A percentile compares a stretch with the other conserved stretches of the same genome.
Evolutionary conservation across 257 asterid genomes (phyloP).

Genomic region (Petrea volubilis): DNA sequence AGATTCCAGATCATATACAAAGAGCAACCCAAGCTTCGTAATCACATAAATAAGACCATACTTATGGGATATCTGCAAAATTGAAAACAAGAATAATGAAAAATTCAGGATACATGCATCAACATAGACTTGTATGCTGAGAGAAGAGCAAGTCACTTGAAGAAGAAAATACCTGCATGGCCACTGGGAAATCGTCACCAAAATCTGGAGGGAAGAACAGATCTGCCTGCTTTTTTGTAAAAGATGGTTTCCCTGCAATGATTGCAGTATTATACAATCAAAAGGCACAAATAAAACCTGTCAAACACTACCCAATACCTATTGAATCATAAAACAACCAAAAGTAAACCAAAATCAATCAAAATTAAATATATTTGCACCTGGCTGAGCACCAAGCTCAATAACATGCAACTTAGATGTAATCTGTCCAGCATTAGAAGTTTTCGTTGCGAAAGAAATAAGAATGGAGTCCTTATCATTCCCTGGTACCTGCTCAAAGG

Average conservation of each 20-base stretch:
- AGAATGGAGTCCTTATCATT: slow-evolving; percentile 93
- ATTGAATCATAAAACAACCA: background rate
- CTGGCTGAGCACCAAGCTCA: slow-evolving; percentile 99
- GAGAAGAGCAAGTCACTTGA: slow-evolving; percentile 1
- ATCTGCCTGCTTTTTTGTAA: slow-evolving; percentile 96
- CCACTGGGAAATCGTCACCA: slow-evolving; percentile 95
- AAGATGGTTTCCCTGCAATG: slow-evolving; percentile 85
- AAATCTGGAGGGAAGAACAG: slow-evolving; percentile 98
- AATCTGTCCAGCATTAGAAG: slow-evolving; percentile 82
- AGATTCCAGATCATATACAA: slow-evolving; percentile 94
- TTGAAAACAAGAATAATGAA: slow-evolving; percentile 15
- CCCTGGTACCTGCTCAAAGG: slow-evolving; percentile 68
- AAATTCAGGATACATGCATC: slow-evolving; percentile 10
- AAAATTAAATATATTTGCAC: slow-evolving; percentile 37
- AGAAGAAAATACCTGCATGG: slow-evolving; percentile 83
- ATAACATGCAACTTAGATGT: slow-evolving; percentile 91
- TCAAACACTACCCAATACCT: slow-evolving; percentile 12
- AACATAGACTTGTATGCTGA: slow-evolving; percentile 3
- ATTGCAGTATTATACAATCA: slow-evolving; percentile 16
- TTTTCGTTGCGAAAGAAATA: slow-evolving; percentile 86
- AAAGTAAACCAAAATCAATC: background rate
- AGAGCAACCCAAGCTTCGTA: slow-evolving; percentile 98
- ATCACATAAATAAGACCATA: slow-evolving; percentile 91
- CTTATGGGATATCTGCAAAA: slow-evolving; percentile 85
- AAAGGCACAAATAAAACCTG: slow-evolving; percentile 10